Percentiles rank a stretch among this genome's conserved stretches.
phyloP scores from a whole-genome alignment of 495 filamentous ascomycete species.

The Penicillium crystallinum region DNA sequence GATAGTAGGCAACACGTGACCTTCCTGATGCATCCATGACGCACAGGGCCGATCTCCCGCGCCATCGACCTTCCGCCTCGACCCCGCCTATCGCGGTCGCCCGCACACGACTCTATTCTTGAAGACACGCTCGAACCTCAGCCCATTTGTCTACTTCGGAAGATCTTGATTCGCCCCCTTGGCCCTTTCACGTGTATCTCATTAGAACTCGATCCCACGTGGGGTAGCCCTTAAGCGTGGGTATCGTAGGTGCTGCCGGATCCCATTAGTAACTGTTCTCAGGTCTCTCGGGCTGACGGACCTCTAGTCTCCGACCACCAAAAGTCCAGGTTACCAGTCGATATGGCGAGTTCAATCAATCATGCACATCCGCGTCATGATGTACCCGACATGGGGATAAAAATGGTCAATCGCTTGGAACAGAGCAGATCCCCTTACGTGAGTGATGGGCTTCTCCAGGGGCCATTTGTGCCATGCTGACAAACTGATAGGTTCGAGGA shows the following conservation, averaged over 20 bases:
- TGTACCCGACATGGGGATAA: constrained; percentile 18
- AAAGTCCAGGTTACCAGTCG: constrained; percentile 1
- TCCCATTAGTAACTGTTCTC: constrained; percentile 17
- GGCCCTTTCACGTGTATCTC: neutral
- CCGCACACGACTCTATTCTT: constrained; percentile 5
- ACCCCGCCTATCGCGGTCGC: constrained; percentile 19
- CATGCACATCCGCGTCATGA: constrained; percentile 27
- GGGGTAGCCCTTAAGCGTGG: constrained; percentile 4
- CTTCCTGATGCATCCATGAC: constrained; percentile 32
- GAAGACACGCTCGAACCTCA: constrained; percentile 1
- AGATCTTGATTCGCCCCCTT: neutral
- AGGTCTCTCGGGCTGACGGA: neutral
- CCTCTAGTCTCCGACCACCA: neutral
- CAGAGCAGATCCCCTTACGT: constrained; percentile 80
- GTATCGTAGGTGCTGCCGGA: constrained; percentile 11
- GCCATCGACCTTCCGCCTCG: constrained; percentile 14
- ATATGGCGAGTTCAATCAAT: constrained; percentile 21
- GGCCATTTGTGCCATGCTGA: constrained; percentile 8
- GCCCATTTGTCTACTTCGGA: neutral
- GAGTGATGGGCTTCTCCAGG: constrained; percentile 6
- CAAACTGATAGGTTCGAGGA: constrained; percentile 54
- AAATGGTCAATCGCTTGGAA: constrained; percentile 62
- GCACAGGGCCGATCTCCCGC: constrained; percentile 35
- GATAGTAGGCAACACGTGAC: constrained; percentile 23
- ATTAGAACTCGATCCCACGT: neutral